phyloP scores from a whole-genome alignment of 2,329 filamentous ascomycete genomes.

The Pseudodiploospora longispora region DNA sequence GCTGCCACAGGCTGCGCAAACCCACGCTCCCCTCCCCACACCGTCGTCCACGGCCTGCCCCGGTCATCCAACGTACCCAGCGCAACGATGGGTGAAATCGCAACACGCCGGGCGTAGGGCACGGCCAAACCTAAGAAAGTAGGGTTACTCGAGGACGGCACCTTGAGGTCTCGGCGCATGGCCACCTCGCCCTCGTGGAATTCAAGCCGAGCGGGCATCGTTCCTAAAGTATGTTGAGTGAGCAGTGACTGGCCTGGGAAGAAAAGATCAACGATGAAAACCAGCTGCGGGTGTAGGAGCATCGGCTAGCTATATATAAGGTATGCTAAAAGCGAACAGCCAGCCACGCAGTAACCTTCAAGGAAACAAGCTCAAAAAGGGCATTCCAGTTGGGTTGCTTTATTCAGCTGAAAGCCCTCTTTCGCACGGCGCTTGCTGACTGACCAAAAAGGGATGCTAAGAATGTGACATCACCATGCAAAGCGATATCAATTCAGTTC shows the following conservation, averaged over 20 bases:
- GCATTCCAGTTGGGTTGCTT: too few species aligned
- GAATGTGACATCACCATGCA: too few species aligned
- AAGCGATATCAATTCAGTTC: too few species aligned
- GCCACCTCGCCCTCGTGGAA: constrained; percentile 61
- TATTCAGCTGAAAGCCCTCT: too few species aligned
- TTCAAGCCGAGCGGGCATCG: constrained; percentile 20
- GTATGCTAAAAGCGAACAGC: too few species aligned
- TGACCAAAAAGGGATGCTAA: too few species aligned
- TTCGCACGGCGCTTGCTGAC: too few species aligned
- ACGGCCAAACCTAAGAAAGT: constrained; percentile 55
- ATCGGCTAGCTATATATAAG: too few species aligned
- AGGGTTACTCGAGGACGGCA: constrained; percentile 55
- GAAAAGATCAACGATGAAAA: not conserved
- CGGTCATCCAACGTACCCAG: constrained; percentile 62
- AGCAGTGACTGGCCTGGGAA: not conserved
- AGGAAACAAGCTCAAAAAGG: too few species aligned
- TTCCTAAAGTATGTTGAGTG: constrained; percentile 2
- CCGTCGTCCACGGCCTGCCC: constrained; percentile 63
- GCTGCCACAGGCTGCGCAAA: constrained; percentile 57
- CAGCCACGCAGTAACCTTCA: too few species aligned
- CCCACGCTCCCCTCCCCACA: constrained; percentile 68
- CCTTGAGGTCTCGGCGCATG: constrained; percentile 54
- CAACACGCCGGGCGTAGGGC: constrained; percentile 52
- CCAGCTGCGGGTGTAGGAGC: too few species aligned
- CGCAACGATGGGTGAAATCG: constrained; percentile 58